Evolutionary conservation across 805 yeast species (phyloP), one percentile per base, ranked within the genome.

Genomic region (Teunomyces cretensis): DNA sequence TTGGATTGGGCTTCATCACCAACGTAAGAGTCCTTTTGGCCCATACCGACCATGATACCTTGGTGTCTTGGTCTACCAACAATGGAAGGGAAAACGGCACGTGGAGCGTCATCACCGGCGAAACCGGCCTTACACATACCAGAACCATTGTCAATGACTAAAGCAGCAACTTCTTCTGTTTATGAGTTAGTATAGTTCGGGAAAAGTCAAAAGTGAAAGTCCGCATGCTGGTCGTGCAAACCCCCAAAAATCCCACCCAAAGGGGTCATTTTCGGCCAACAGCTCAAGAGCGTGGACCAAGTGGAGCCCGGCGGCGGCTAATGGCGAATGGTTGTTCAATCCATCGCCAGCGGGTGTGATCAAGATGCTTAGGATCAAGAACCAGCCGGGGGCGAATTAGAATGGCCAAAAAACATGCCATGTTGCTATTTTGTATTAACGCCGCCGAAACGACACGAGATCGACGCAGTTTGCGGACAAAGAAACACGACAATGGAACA

Each of bases 71-170:
- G 98, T 81, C 99, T 94, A 80, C 99, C 99, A 57, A 92, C 99
- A 68, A 94, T 92, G 53, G 98, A 94, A 70, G 99, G 99, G 92
- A 94, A 94, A 62, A 94, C 99, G 67, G 99, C 98, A 76, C 97
- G 88, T 72, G 99, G 99, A 57, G 98, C 98, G 80, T 94, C 99
- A 72, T 94, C 98, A 81, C 99, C 99, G 84, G 99, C 98, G 74
- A 91, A 94, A 78, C 99, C 99, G 92, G 99, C 99, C 76, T 94
- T 94, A 86, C 99, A 94, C 98, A 94, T 94, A 84, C 99, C 99
- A 70, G 99, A 94, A 81, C 99, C 99, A 80, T 92, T 92, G 76
- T 92, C 99, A 79, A 92, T 92, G 79, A 92, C 98, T 74, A 81
- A 74, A 62, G 75, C 74, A 61, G 75, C 75, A 58, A 70, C 75